A percentile compares a stretch with the other conserved stretches of the same genome.
Evolutionary conservation across 139 green algal genomes (phyloP).

Genomic region (Chlamydomonas incerta): DNA sequence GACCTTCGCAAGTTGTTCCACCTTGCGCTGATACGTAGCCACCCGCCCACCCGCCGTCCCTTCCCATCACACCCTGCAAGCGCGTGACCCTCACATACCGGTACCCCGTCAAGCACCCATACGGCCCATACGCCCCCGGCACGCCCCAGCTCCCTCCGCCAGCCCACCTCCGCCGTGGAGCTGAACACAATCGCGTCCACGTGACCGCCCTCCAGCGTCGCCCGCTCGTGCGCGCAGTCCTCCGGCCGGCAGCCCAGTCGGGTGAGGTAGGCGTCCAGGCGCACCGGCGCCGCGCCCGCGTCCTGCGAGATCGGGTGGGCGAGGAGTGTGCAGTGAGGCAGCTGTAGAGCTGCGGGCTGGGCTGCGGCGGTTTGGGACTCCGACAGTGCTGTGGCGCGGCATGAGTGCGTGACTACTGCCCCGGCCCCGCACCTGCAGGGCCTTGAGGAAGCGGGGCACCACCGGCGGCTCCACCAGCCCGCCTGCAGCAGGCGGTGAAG

Average conservation of each 20-base stretch:
- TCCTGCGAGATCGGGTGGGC: not conserved
- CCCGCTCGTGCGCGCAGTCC: conserved; percentile 54
- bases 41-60: no score
- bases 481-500: conserved; percentile 33
- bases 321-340: not conserved
- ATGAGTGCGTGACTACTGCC: no score
- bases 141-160: not conserved
- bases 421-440: conserved; percentile 45
- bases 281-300: conserved; percentile 56
- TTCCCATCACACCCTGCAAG: no score
- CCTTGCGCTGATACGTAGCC: no score
- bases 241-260: conserved; percentile 35
- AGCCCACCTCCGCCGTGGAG: conserved; percentile 72
- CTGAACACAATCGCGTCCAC: conserved; percentile 76
- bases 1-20: no score
- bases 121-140: no score
- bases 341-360: no score
- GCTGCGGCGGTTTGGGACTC: no score
- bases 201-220: conserved; percentile 62
- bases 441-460: conserved; percentile 78
- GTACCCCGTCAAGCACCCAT: no score
- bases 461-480: conserved; percentile 76
- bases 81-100: no score
- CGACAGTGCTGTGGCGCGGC: no score
- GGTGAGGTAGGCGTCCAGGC: conserved; percentile 77